Conservation (phyloP, 2,329 filamentous ascomycete species). For the Elsinoe perseae region DNA sequence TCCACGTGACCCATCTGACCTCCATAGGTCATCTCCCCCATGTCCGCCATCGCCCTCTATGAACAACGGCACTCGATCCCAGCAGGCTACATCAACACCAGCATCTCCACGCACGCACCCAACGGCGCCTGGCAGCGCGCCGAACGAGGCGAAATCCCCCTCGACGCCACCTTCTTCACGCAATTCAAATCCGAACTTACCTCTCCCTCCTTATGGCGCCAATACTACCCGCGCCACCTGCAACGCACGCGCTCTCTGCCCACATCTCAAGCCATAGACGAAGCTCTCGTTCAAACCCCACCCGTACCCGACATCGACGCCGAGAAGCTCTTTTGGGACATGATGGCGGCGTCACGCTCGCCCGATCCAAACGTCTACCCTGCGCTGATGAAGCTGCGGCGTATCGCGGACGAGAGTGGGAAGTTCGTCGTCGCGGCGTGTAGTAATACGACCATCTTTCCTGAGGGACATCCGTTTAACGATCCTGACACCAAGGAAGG, state of each 20-base stretch:
- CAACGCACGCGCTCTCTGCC: conserved; percentile 9
- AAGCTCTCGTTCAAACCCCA: conserved; percentile 37
- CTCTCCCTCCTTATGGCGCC: conserved; percentile 58
- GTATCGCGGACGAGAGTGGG: conserved; percentile 22
- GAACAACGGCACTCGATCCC: conserved; percentile 70
- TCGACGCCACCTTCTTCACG: conserved; percentile 67
- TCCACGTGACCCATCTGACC: conserved; percentile 17
- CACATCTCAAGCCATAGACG: conserved; percentile 35
- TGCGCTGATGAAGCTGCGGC: conserved; percentile 60
- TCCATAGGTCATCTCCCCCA: conserved; percentile 73
- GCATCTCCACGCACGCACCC: conserved; percentile 70
- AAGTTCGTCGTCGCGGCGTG: conserved; percentile 69
- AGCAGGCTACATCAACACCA: conserved; percentile 83
- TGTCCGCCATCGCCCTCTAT: conserved; percentile 89
- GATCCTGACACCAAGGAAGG: conserved; percentile 36
- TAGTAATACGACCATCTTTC: conserved; percentile 86
- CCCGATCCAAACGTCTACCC: conserved; percentile 87
- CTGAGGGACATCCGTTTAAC: conserved; percentile 61
- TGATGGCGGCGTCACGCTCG: conserved; percentile 67
- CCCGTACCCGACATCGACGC: conserved; percentile 66
- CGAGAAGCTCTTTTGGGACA: conserved; percentile 75
- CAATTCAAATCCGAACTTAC: conserved; percentile 70
- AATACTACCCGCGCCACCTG: conserved; percentile 39
- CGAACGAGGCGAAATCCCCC: conserved; percentile 71
- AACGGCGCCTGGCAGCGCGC: conserved; percentile 80